Conservation (phyloP, 768 basidiomycete genomes). For the Lentinula boryana region DNA sequence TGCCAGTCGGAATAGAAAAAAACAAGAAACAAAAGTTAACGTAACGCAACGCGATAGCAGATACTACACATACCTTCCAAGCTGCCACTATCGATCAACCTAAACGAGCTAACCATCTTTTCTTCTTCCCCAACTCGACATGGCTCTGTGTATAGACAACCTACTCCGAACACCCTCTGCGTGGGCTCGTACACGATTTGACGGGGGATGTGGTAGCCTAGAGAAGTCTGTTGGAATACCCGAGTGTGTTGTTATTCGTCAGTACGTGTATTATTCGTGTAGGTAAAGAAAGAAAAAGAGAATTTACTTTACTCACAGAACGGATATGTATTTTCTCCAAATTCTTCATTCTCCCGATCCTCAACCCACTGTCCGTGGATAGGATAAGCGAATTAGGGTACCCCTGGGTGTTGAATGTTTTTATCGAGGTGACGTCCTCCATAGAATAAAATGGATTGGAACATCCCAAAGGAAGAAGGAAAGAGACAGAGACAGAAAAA, state of each 20-base stretch:
- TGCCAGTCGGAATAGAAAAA: too few species aligned
- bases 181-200: conserved; percentile 55
- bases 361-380: conserved; percentile 44
- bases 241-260: too few species aligned
- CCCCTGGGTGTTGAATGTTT: conserved; percentile 37
- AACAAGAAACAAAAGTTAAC: too few species aligned
- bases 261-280: too few species aligned
- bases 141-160: conserved; percentile 50
- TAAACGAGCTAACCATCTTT: conserved; percentile 40
- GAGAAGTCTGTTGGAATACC: conserved; percentile 42
- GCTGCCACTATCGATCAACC: conserved; percentile 57
- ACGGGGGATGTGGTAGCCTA: conserved; percentile 70
- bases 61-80: conserved; percentile 44
- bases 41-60: not conserved
- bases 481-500: too few species aligned
- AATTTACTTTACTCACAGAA: conserved; percentile 39
- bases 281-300: not conserved
- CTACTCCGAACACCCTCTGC: conserved; percentile 59
- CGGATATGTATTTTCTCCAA: conserved; percentile 79
- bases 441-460: too few species aligned
- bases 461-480: too few species aligned
- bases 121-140: conserved; percentile 46
- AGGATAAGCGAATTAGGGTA: conserved; percentile 56
- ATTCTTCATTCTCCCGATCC: conserved; percentile 61
- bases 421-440: conserved; percentile 49